Conservation (phyloP, 352 stramenopile species). For the Globisporangium sylvaticum region DNA sequence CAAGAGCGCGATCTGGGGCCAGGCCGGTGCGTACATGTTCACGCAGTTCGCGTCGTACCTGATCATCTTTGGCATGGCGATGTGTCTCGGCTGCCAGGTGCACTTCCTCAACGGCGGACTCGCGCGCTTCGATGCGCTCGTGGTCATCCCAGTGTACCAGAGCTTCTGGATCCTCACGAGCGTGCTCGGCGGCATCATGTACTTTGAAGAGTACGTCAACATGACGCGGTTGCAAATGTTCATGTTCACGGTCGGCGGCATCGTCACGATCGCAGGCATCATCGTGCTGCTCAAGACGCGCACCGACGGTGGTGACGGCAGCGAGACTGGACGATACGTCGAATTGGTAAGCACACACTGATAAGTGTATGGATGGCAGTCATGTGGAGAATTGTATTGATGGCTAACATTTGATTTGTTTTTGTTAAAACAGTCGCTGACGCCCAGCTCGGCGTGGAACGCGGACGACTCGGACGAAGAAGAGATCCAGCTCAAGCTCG, state of each 20-base stretch:
- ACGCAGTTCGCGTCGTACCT: slow-evolving; percentile 74
- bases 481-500: slow-evolving; percentile 61
- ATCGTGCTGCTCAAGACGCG: slow-evolving; percentile 69
- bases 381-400: not conserved
- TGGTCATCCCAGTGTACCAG: slow-evolving; percentile 90
- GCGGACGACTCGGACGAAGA: slow-evolving; percentile 83
- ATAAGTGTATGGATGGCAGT: not conserved
- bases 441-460: slow-evolving; percentile 74
- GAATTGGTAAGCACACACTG: slow-evolving; percentile 50
- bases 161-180: slow-evolving; percentile 90
- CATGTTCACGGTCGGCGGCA: slow-evolving; percentile 76
- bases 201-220: slow-evolving; percentile 89
- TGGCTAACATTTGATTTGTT: slow-evolving; percentile 2
- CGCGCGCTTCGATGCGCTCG: slow-evolving; percentile 84
- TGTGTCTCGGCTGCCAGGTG: slow-evolving; percentile 78
- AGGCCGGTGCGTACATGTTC: slow-evolving; percentile 72
- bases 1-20: slow-evolving; percentile 88
- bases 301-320: slow-evolving; percentile 15
- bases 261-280: slow-evolving; percentile 78
- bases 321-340: slow-evolving; percentile 43
- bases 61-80: slow-evolving; percentile 60
- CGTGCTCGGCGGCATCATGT: slow-evolving; percentile 90
- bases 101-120: slow-evolving; percentile 89
- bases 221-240: slow-evolving; percentile 74
- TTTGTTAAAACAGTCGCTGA: slow-evolving; percentile 47